Conservation (phyloP, 2,329 filamentous ascomycete genomes). For the Akanthomyces dipterigenus region DNA sequence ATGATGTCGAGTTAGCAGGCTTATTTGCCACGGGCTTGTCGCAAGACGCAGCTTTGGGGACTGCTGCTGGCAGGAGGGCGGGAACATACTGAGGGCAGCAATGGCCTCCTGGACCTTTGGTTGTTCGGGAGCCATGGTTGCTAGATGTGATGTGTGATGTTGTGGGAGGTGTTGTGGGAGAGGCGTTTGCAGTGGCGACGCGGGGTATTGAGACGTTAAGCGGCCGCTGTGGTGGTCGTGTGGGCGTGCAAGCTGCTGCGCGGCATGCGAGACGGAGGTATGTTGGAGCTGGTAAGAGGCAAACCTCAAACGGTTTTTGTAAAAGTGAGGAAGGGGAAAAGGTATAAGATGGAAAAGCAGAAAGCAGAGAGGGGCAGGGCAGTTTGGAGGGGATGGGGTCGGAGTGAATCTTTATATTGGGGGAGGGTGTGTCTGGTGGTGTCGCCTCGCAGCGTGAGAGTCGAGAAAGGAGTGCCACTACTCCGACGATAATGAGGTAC, state of each 20-base stretch:
- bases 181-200: background rate
- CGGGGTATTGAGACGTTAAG: background rate
- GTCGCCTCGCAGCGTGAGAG: background rate
- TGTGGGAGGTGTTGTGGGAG: background rate
- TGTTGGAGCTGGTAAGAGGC: background rate
- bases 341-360: background rate
- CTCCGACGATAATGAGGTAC: background rate
- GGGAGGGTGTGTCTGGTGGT: background rate
- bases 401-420: conserved; percentile 10
- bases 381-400: background rate
- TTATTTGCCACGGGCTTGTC: background rate
- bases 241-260: background rate
- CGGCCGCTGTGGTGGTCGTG: background rate
- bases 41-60: background rate
- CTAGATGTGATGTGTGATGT: conserved; percentile 7
- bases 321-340: background rate
- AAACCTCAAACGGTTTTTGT: background rate
- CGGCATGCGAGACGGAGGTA: background rate
- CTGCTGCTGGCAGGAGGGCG: background rate
- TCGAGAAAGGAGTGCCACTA: background rate
- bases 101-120: conserved; percentile 27
- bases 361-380: conserved; percentile 18
- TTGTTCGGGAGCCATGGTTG: conserved; percentile 39
- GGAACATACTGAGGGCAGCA: conserved; percentile 16
- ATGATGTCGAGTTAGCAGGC: conserved; percentile 19